Base-by-base conservation (phyloP, 2,329 filamentous ascomycete species). In the Rugonectria rugulosa region DNA sequence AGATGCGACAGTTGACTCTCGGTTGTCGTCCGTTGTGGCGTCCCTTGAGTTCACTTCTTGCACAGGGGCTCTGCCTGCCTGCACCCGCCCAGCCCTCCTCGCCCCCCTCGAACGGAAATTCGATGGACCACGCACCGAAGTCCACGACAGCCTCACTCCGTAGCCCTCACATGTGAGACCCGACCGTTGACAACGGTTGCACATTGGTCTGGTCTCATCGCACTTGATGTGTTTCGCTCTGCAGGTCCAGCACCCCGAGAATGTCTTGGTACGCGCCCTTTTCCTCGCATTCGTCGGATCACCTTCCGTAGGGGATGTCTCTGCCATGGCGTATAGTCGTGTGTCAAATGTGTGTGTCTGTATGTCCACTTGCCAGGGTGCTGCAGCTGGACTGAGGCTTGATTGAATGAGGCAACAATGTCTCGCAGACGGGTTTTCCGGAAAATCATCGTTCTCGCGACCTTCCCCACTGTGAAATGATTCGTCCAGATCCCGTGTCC, bases 181-280 rank as follows among this genome's bases (percentile, higher is more conserved):
- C 0, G 63, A 56, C 12, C 57, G 59, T 1, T 49, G 63, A 17
- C 65, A 67, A 5, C 65, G 65, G 11, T 57, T 42, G 29, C 65
- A 67, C 2, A 48, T 38, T 1, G 65, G 65, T 4, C 63, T 60
- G 0, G 57, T 45, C 44, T 67, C 65, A 42, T 72, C 70, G 42
- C 69, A 72, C 27, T 67, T 67, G 50, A 67, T 50, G 21, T 67
- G 65, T 26, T 66, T 67, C 6, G 65, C 63, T 6, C 65, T 53
- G 53, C 65, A 67, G 1, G 65, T 67, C 65, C 65, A 67, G 43
- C 65, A 67, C 15, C 65, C 65, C 3, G 65, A 66, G 14, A 67
- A 67, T 14, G 53, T 67, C 54, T 67, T 67, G 5, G 63, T 66
- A 27, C 64, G 64, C n/a, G 37, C 48, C 50, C 66, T 67, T 3